Conservation (phyloP, 2,329 filamentous ascomycete genomes). For the Penicillium frequentans region DNA sequence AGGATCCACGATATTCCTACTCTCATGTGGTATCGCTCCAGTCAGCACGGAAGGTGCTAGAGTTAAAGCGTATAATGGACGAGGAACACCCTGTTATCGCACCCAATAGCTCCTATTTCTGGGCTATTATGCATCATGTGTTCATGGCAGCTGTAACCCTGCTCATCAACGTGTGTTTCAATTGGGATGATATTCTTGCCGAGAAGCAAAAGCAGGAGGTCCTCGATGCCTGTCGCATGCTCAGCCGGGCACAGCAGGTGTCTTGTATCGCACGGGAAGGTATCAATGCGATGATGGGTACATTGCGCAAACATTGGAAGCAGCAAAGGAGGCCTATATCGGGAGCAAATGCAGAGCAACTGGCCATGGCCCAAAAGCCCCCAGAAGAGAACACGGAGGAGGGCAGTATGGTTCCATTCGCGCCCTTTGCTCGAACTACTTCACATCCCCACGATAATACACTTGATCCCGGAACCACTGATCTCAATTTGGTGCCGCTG, state of each 20-base stretch:
- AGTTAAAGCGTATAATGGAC: slow-evolving; percentile 37
- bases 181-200: slow-evolving; percentile 38
- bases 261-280: slow-evolving; percentile 33
- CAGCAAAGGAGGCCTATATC: slow-evolving; percentile 10
- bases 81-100: slow-evolving; percentile 26
- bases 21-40: slow-evolving; percentile 40
- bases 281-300: slow-evolving; percentile 39
- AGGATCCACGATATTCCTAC: slow-evolving; percentile 37
- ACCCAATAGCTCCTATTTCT: slow-evolving; percentile 29
- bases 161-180: slow-evolving; percentile 43
- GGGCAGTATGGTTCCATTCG: not conserved
- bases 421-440: not conserved
- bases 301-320: slow-evolving; percentile 35
- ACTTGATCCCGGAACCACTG: slow-evolving; percentile 9
- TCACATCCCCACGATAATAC: not conserved
- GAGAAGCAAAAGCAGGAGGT: slow-evolving; percentile 39
- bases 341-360: not conserved
- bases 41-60: slow-evolving; percentile 40
- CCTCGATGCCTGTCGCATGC: slow-evolving; percentile 37
- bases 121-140: slow-evolving; percentile 40
- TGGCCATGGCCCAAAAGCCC: not conserved
- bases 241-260: slow-evolving; percentile 36
- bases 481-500: not conserved
- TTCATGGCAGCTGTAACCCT: slow-evolving; percentile 43
- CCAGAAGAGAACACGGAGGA: not conserved